phyloP scores from a whole-genome alignment of 257 asterid species.

The Mitragyna speciosa region DNA sequence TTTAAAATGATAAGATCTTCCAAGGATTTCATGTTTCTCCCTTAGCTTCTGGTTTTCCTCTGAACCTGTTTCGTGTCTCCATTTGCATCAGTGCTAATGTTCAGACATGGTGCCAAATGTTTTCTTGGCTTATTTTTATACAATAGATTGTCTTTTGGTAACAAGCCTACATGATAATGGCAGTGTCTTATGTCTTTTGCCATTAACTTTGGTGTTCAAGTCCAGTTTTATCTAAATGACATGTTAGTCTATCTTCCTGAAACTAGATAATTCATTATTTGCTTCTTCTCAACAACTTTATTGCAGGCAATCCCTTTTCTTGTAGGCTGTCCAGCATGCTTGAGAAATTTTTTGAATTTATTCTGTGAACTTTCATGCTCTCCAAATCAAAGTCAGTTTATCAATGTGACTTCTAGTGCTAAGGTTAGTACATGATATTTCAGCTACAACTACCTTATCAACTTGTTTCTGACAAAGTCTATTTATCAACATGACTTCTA shows the following conservation, averaged over 20 bases:
- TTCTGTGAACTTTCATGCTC: slow-evolving; percentile 99
- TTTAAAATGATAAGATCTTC: background rate
- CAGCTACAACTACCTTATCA: background rate
- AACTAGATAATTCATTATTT: slow-evolving; percentile 6
- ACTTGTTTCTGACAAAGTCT: background rate
- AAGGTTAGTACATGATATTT: slow-evolving; percentile 52
- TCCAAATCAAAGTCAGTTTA: slow-evolving; percentile 95
- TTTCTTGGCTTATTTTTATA: background rate
- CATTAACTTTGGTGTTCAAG: background rate
- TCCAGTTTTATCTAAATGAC: background rate
- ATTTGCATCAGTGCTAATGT: background rate
- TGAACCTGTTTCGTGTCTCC: background rate
- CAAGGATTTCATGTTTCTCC: background rate
- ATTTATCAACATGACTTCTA: slow-evolving; percentile 58
- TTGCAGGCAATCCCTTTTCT: slow-evolving; percentile 97
- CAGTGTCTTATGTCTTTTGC: background rate
- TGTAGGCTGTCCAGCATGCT: slow-evolving; percentile 99
- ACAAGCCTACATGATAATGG: background rate
- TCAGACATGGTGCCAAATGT: background rate
- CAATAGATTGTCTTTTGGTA: background rate
- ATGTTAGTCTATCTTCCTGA: background rate
- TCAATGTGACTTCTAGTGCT: slow-evolving; percentile 77
- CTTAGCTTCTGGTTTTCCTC: background rate
- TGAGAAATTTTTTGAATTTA: slow-evolving; percentile 94
- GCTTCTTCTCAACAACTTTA: slow-evolving; percentile 22